Percentiles rank a stretch among this genome's conserved stretches.
Conservation (phyloP, 441 rosid species). For the Oxalis stricta region DNA sequence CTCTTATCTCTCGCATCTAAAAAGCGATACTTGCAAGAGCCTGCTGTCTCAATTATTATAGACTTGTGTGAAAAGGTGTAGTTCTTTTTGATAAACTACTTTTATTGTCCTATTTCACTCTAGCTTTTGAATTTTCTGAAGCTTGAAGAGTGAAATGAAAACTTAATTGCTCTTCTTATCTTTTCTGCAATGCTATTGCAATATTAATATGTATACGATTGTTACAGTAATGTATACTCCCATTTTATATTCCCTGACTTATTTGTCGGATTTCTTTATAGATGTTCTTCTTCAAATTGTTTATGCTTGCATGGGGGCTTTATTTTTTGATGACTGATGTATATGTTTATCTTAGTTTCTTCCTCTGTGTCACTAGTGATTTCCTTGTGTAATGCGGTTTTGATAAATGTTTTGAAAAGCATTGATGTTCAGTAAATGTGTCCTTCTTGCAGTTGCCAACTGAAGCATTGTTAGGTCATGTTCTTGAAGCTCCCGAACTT, state of each 20-base stretch:
- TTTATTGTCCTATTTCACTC: background rate
- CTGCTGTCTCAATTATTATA: conserved; percentile 58
- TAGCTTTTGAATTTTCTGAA: too few species aligned
- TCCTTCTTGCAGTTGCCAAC: conserved; percentile 43
- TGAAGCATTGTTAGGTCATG: conserved; percentile 47
- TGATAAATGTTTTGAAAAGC: background rate
- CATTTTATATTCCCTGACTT: too few species aligned
- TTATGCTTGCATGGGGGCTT: too few species aligned
- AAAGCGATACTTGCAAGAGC: conserved; percentile 85
- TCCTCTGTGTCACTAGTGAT: background rate
- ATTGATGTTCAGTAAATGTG: background rate
- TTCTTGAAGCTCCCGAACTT: conserved; percentile 56
- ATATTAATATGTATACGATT: too few species aligned
- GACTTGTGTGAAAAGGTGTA: conserved; percentile 74
- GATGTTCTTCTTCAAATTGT: too few species aligned
- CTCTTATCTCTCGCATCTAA: conserved; percentile 57
- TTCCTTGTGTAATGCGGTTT: background rate
- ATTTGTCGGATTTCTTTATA: too few species aligned
- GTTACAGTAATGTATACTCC: too few species aligned
- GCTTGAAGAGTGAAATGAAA: too few species aligned
- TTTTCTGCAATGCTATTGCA: too few species aligned
- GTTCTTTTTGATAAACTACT: background rate
- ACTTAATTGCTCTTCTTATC: too few species aligned
- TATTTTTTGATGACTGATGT: too few species aligned
- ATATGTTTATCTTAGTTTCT: background rate